Evolutionary conservation across 345 rosid genomes (phyloP).

Genomic region (Dimocarpus longan): DNA sequence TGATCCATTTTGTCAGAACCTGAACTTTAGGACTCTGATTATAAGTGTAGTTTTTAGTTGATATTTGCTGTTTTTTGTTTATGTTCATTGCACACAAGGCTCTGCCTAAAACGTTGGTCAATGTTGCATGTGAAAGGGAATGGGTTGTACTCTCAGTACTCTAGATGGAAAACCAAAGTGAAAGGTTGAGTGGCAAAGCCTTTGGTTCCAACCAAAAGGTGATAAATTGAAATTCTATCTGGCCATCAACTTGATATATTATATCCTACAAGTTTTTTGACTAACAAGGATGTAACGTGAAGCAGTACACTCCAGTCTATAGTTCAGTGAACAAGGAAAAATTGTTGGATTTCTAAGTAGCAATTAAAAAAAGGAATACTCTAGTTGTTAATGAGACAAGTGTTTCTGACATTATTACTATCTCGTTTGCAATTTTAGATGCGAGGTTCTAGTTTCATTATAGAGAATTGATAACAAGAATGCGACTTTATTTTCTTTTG

Average conservation of each 20-base stretch:
- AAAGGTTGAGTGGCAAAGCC: neutral
- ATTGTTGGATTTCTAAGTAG: too few relatives aligned
- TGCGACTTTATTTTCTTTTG: neutral
- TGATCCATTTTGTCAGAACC: too few relatives aligned
- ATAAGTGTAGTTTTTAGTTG: too few relatives aligned
- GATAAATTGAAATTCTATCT: neutral
- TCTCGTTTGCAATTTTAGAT: neutral
- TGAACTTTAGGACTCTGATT: too few relatives aligned
- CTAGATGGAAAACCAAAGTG: neutral
- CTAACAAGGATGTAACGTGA: neutral
- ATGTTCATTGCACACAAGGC: too few relatives aligned
- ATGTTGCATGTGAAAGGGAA: neutral
- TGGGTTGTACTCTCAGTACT: neutral
- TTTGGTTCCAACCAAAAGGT: neutral
- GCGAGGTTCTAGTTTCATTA: neutral
- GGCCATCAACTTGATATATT: neutral
- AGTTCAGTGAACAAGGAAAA: neutral
- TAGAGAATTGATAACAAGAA: neutral
- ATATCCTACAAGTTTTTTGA: neutral
- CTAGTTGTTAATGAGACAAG: too few relatives aligned
- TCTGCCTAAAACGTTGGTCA: too few relatives aligned
- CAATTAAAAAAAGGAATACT: too few relatives aligned
- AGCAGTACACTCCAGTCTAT: neutral
- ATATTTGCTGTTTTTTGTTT: too few relatives aligned
- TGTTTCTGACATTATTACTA: too few relatives aligned